Evolutionary conservation across 768 basidiomycete species (phyloP).

Genomic region (Rhodotorula sphaerocarpa): DNA sequence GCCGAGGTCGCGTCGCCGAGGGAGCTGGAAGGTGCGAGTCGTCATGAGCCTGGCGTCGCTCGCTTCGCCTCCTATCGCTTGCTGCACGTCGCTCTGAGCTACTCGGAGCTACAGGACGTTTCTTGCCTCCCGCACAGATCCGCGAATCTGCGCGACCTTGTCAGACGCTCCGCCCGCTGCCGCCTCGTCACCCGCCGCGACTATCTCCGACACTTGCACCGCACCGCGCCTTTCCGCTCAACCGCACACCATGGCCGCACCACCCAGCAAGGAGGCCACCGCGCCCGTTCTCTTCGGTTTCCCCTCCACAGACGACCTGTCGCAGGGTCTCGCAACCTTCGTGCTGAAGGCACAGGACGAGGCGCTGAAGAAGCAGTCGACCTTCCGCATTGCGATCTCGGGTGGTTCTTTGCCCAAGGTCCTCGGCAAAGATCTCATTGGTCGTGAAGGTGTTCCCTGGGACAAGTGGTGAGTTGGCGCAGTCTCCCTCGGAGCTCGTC

Average conservation of each 20-base stretch:
- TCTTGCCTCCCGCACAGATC: no score
- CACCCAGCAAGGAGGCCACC: constrained; percentile 8
- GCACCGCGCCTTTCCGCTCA: neutral
- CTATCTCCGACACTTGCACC: neutral
- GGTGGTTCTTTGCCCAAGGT: constrained; percentile 75
- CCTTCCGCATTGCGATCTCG: constrained; percentile 85
- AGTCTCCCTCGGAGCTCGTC: no score
- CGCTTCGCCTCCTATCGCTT: no score
- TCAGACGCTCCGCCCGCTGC: no score
- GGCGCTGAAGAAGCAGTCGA: constrained; percentile 74
- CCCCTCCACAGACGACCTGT: constrained; percentile 52
- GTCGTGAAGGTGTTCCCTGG: constrained; percentile 63
- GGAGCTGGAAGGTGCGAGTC: no score
- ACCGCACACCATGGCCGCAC: neutral
- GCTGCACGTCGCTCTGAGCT: no score
- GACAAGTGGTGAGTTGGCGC: constrained; percentile 69
- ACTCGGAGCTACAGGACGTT: no score
- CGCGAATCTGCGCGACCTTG: no score
- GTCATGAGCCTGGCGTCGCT: no score
- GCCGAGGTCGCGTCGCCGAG: no score
- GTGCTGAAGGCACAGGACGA: constrained; percentile 81
- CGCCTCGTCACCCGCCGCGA: no score
- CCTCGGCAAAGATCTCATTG: constrained; percentile 39
- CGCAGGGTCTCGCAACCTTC: constrained; percentile 65
- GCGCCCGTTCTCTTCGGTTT: constrained; percentile 69